Evolutionary conservation across 2,329 filamentous ascomycete species (phyloP).

Genomic region (Aspergillus fijiensis): DNA sequence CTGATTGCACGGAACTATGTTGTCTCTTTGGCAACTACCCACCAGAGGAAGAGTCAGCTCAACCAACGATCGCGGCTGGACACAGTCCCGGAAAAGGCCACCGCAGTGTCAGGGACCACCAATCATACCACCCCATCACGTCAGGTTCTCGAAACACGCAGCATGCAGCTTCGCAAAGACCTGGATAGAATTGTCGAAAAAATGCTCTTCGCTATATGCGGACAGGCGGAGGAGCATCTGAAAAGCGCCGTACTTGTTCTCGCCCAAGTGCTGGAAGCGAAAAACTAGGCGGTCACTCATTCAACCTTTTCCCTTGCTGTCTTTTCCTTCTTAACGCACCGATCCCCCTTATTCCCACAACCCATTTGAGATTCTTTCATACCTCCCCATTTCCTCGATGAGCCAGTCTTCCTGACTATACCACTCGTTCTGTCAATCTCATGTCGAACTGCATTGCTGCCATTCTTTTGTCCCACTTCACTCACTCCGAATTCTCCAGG

Average conservation of each 20-base stretch:
- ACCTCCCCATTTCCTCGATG: background rate
- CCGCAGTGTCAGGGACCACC: slow-evolving; percentile 33
- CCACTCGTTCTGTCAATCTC: background rate
- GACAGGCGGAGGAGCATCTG: slow-evolving; percentile 35
- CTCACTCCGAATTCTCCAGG: background rate
- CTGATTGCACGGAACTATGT: slow-evolving; percentile 41
- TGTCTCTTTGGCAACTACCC: slow-evolving; percentile 28
- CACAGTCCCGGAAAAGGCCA: slow-evolving; percentile 35
- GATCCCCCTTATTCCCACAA: slow-evolving; percentile 8
- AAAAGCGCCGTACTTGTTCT: slow-evolving; percentile 40
- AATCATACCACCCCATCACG: slow-evolving; percentile 26
- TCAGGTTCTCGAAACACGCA: slow-evolving; percentile 31
- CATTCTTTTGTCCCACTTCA: background rate
- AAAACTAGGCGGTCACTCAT: slow-evolving; percentile 18
- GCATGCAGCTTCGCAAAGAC: slow-evolving; percentile 29
- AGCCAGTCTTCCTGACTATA: background rate
- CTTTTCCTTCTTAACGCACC: background rate
- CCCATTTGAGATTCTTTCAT: slow-evolving; percentile 4
- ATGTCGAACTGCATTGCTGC: slow-evolving; percentile 6
- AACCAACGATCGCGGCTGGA: slow-evolving; percentile 25
- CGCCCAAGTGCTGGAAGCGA: slow-evolving; percentile 39
- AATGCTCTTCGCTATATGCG: slow-evolving; percentile 37
- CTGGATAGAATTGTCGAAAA: slow-evolving; percentile 40
- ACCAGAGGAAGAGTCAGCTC: slow-evolving; percentile 25
- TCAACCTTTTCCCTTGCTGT: background rate